Conservation (phyloP, 768 basidiomycete species). For the Tylopilus rubrobrunneus region DNA sequence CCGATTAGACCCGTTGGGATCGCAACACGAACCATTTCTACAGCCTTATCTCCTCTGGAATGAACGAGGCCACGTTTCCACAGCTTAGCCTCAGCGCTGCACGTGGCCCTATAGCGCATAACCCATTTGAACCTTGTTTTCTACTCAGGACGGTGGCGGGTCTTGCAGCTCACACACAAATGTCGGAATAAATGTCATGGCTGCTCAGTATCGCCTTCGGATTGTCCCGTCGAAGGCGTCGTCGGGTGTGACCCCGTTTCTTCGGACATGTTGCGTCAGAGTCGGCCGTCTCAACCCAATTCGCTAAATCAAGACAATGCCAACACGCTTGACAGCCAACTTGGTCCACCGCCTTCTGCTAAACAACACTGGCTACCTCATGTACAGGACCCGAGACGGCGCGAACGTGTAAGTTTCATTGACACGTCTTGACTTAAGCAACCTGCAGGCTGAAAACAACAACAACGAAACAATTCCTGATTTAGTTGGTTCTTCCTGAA, state of each 20-base stretch:
- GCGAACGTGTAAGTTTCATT: background rate
- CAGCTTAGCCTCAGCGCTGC: background rate
- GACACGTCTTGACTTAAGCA: background rate
- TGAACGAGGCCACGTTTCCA: slow-evolving; percentile 3
- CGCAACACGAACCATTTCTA: background rate
- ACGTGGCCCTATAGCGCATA: slow-evolving; percentile 4
- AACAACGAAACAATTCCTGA: background rate
- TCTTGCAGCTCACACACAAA: background rate
- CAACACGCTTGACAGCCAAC: background rate
- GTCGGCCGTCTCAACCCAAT: background rate
- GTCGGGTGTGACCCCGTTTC: background rate
- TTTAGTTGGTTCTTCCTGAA: background rate
- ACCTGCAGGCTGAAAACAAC: no score
- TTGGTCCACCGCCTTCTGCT: background rate
- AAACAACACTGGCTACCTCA: background rate
- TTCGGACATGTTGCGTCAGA: background rate
- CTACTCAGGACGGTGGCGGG: no score
- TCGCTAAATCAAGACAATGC: background rate
- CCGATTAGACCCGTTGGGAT: background rate
- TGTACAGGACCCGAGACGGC: background rate
- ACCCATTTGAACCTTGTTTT: background rate
- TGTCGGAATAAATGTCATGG: background rate
- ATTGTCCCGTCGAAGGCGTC: background rate
- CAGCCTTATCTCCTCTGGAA: background rate
- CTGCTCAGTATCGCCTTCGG: background rate